phyloP scores from a whole-genome alignment of 768 basidiomycete genomes.

The Boletellus ananiceps region DNA sequence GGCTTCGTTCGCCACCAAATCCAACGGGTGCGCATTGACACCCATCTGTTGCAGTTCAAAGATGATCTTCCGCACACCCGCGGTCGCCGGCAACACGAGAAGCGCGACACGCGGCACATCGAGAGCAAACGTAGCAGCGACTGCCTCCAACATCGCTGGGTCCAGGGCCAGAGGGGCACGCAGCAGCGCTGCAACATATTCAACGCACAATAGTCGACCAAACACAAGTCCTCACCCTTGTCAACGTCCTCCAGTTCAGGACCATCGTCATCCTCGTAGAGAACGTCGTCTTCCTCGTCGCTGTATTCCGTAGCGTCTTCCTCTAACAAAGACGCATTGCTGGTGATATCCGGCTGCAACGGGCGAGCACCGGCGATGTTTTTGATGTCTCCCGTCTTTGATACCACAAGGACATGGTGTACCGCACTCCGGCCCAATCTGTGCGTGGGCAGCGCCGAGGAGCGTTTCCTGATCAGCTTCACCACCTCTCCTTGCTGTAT shows the following conservation, averaged over 20 bases:
- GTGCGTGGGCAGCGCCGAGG: conserved; percentile 25
- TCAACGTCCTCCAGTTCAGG: conserved; percentile 17
- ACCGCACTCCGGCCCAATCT: conserved; percentile 25
- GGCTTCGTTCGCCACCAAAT: conserved; percentile 43
- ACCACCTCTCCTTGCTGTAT: conserved; percentile 40
- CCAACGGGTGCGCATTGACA: conserved; percentile 59
- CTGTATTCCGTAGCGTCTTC: background rate
- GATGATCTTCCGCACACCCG: conserved; percentile 58
- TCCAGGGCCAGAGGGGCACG: conserved; percentile 51
- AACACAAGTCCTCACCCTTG: conserved; percentile 14
- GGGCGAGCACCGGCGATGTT: conserved; percentile 51
- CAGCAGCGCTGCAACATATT: conserved; percentile 37
- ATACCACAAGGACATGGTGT: conserved; percentile 63
- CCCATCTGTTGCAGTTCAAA: conserved; percentile 62
- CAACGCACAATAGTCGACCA: conserved; percentile 1
- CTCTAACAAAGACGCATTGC: background rate
- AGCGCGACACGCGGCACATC: conserved; percentile 67
- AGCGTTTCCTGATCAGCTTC: conserved; percentile 24
- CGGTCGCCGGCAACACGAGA: conserved; percentile 60
- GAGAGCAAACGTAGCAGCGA: conserved; percentile 66
- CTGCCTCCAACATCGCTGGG: conserved; percentile 55
- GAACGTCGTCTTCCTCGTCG: conserved; percentile 15
- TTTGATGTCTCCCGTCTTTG: conserved; percentile 43
- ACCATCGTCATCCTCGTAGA: conserved; percentile 24
- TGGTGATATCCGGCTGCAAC: background rate